Evolutionary conservation across 805 yeast genomes (phyloP).

Genomic region (Schizosaccharomyces osmophilus): DNA sequence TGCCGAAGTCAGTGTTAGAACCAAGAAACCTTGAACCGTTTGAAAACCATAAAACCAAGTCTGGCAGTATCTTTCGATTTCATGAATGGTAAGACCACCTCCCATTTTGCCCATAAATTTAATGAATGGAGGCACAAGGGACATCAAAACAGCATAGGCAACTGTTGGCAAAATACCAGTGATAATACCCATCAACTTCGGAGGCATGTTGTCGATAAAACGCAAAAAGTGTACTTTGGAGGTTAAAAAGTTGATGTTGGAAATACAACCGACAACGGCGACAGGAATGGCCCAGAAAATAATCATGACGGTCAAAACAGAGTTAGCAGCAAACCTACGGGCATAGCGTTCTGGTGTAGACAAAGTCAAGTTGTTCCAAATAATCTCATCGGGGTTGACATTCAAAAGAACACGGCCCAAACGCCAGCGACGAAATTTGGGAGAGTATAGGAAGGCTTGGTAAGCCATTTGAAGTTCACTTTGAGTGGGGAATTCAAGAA

Average conservation of each 20-base stretch:
- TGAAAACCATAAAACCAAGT: conserved; percentile 76
- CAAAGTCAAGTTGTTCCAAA: conserved; percentile 57
- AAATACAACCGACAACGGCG: conserved; percentile 86
- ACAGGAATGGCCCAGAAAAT: conserved; percentile 93
- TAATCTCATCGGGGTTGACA: conserved; percentile 53
- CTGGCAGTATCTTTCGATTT: conserved; percentile 62
- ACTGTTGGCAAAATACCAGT: conserved; percentile 75
- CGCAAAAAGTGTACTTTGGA: conserved; percentile 45
- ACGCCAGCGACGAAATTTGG: neutral
- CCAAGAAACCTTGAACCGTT: conserved; percentile 70
- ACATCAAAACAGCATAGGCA: conserved; percentile 58
- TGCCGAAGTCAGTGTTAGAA: conserved; percentile 61
- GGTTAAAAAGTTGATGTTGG: conserved; percentile 58
- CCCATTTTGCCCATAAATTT: conserved; percentile 48
- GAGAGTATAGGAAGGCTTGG: conserved; percentile 21
- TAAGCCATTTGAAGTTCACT: conserved; percentile 70
- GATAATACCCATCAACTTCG: conserved; percentile 48
- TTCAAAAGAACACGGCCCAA: conserved; percentile 21
- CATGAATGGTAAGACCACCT: conserved; percentile 48
- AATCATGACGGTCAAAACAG: conserved; percentile 35
- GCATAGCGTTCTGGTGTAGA: conserved; percentile 26
- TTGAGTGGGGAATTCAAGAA: conserved; percentile 61
- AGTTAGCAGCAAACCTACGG: conserved; percentile 34
- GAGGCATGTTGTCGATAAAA: conserved; percentile 41
- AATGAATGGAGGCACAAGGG: conserved; percentile 64